These are phyloP conservation scores for Hyphopichia wangnamkhiaoensis DNA, from an alignment of 1,139 yeast species.

Conservation along the genomic window DNA sequence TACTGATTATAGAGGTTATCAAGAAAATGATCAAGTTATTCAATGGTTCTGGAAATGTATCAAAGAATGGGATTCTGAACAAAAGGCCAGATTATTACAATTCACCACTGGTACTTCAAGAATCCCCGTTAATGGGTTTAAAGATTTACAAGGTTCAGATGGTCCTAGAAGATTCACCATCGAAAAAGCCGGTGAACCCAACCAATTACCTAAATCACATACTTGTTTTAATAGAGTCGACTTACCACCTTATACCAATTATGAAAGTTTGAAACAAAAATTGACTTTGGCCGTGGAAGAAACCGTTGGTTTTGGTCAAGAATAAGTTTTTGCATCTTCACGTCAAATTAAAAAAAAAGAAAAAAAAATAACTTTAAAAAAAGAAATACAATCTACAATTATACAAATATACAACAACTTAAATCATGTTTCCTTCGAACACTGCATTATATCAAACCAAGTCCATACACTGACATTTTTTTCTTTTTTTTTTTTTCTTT, in stretches of 20 bases:
- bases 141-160: constrained; percentile 96
- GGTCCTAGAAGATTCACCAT: constrained; percentile 98
- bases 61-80: constrained; percentile 93
- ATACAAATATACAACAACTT: no score
- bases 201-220: constrained; percentile 94
- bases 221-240: constrained; percentile 94
- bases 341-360: no score
- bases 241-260: constrained; percentile 79
- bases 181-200: constrained; percentile 94
- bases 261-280: constrained; percentile 75
- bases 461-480: no score
- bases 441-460: no score
- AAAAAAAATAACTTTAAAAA: no score
- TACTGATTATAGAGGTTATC: constrained; percentile 97
- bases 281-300: constrained; percentile 88
- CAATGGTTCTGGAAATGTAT: constrained; percentile 99
- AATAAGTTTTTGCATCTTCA: no score
- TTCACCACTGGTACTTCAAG: constrained; percentile 98
- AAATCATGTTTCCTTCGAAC: no score
- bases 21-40: constrained; percentile 92
- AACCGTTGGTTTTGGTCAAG: constrained; percentile 96
- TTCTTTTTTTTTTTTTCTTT: no score
- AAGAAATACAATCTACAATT: no score
- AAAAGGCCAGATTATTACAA: constrained; percentile 90
- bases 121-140: constrained; percentile 98